Evolutionary conservation across 208 protist species (phyloP).

Genomic region (Leishmania turanica): DNA sequence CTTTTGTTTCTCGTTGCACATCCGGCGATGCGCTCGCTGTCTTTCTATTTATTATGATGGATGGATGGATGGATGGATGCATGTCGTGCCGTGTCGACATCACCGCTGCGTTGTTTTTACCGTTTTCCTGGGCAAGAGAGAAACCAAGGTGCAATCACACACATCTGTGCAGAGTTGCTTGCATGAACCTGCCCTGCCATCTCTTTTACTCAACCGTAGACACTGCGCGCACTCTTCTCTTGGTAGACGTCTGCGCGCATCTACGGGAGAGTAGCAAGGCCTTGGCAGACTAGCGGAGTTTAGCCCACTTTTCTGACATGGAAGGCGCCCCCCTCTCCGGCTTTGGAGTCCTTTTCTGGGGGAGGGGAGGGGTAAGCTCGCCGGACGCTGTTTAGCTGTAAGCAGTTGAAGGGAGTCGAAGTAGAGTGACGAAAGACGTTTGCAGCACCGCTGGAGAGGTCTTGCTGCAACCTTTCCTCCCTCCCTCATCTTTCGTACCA

Average conservation of each 20-base stretch:
- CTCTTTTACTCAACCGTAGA: background rate
- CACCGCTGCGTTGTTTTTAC: background rate
- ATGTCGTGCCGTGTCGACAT: no score
- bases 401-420: background rate
- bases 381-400: no score
- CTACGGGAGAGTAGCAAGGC: background rate
- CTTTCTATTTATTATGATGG: background rate
- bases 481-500: background rate
- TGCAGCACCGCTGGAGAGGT: background rate
- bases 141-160: no score
- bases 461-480: background rate
- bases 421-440: background rate
- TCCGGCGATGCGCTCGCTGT: background rate
- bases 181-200: background rate
- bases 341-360: background rate
- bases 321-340: background rate
- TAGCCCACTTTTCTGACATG: no score
- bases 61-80: background rate
- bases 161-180: background rate
- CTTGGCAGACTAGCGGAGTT: background rate
- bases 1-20: background rate
- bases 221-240: background rate
- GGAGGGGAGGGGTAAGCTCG: no score
- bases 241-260: background rate
- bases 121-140: no score